phyloP scores from a whole-genome alignment of 1,284 basidiomycete species.

The Malassezia furfur region DNA sequence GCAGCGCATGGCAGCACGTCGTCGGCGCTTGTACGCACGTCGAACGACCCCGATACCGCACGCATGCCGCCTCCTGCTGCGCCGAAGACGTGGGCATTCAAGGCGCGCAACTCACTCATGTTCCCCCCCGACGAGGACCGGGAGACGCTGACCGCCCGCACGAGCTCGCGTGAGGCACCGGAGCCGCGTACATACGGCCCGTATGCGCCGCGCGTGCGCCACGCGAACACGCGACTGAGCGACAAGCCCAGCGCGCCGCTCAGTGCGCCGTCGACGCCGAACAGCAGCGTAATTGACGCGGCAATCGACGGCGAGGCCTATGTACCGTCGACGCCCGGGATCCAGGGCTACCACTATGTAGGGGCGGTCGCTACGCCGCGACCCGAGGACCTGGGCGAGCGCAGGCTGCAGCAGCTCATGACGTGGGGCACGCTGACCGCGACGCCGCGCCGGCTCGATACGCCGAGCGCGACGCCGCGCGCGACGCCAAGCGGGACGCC shows the following conservation, averaged over 20 bases:
- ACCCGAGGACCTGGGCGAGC: conserved; percentile 2
- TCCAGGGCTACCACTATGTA: conserved; percentile 37
- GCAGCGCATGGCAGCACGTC: neutral
- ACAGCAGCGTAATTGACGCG: conserved; percentile 32
- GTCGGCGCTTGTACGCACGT: neutral
- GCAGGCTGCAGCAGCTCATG: conserved; percentile 18
- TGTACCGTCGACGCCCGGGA: conserved; percentile 19
- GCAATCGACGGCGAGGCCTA: conserved; percentile 24
- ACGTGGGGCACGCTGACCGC: conserved; percentile 14
- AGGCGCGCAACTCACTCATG: conserved; percentile 33
- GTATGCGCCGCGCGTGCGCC: neutral
- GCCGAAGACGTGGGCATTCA: conserved; percentile 8
- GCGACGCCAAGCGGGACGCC: neutral
- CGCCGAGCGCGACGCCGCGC: neutral
- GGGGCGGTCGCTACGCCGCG: conserved; percentile 22
- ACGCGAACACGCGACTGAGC: conserved; percentile 2
- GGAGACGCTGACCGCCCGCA: conserved; percentile 8
- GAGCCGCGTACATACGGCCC: neutral
- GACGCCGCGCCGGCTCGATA: conserved; percentile 1
- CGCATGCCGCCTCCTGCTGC: conserved; percentile 10
- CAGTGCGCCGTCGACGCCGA: conserved; percentile 19
- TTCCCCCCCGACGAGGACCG: conserved; percentile 30
- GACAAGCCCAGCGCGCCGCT: neutral
- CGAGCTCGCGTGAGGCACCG: neutral
- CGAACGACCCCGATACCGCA: neutral